These are phyloP conservation scores for Penicillium taxi DNA, from an alignment of 495 filamentous ascomycete species.

Conservation along the genomic window DNA sequence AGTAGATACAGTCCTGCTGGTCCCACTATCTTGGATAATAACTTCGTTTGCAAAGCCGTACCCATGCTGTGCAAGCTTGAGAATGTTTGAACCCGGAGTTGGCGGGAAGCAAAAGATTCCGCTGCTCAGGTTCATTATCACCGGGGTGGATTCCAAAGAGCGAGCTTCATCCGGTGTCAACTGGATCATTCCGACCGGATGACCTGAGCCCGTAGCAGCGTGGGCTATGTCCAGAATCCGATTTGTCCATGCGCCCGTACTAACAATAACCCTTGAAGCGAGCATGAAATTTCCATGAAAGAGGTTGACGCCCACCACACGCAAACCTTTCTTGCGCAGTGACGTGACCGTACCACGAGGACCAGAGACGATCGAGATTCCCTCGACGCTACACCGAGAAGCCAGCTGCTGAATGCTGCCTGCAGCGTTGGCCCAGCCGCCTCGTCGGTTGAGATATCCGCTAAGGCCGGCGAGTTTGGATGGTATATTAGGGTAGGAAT, in stretches of 20 bases:
- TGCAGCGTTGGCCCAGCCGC: constrained; percentile 72
- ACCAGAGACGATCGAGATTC: constrained; percentile 23
- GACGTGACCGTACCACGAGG: constrained; percentile 23
- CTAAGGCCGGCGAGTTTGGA: constrained; percentile 17
- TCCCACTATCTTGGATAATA: constrained; percentile 24
- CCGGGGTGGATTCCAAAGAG: constrained; percentile 50
- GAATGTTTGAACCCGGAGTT: constrained; percentile 32
- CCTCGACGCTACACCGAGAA: constrained; percentile 16
- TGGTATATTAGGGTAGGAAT: constrained; percentile 19
- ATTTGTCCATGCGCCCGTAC: constrained; percentile 72
- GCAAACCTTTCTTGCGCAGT: constrained; percentile 11
- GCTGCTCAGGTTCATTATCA: constrained; percentile 61
- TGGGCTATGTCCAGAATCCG: constrained; percentile 40
- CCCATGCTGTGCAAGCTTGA: constrained; percentile 72
- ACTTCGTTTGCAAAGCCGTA: constrained; percentile 52
- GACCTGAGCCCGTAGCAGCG: constrained; percentile 40
- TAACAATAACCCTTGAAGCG: constrained; percentile 63
- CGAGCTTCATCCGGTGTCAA: constrained; percentile 55
- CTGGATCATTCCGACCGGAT: constrained; percentile 62
- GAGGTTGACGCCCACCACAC: constrained; percentile 47
- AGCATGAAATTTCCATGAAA: constrained; percentile 39
- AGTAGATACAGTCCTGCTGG: constrained; percentile 15
- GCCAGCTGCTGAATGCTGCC: constrained; percentile 53
- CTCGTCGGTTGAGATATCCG: constrained; percentile 61
- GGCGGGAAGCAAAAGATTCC: constrained; percentile 74